Conservation (phyloP, 306 rosid species). For the Hippophae gyantsensis region DNA sequence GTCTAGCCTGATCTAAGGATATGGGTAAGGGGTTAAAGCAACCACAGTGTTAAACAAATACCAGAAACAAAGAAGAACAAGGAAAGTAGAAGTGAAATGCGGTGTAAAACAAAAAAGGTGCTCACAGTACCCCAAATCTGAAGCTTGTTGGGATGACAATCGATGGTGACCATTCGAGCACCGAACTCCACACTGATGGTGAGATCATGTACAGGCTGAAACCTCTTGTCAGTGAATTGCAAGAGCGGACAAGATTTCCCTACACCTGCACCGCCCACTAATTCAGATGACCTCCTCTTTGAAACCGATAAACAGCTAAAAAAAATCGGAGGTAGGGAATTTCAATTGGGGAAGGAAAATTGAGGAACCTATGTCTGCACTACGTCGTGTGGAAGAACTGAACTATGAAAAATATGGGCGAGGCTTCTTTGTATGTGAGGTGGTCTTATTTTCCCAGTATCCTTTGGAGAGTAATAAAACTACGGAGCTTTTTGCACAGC, state of each 20-base stretch:
- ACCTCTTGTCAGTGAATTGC: conserved; percentile 94
- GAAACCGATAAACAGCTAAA: background rate
- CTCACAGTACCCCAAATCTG: conserved; percentile 99
- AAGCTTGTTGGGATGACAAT: conserved; percentile 73
- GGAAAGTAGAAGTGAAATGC: too few species aligned
- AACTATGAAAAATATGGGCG: background rate
- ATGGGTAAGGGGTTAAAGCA: too few species aligned
- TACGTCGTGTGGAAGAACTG: conserved; percentile 13
- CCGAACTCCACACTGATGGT: conserved; percentile 96
- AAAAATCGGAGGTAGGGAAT: background rate
- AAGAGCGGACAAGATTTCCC: conserved; percentile 89
- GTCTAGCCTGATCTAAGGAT: too few species aligned
- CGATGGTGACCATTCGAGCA: conserved; percentile 91
- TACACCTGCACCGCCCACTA: conserved; percentile 47
- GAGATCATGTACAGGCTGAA: conserved; percentile 97
- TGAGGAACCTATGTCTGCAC: conserved; percentile 60
- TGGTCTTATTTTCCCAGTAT: background rate
- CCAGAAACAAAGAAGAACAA: background rate
- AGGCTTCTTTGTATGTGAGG: too few species aligned
- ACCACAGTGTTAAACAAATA: background rate
- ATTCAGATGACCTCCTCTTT: background rate
- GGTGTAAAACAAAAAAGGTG: background rate
- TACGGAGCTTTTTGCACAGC: too few species aligned
- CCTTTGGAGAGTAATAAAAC: too few species aligned
- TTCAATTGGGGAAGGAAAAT: background rate